Conservation (phyloP, 768 basidiomycete genomes). For the Suillus americanus region DNA sequence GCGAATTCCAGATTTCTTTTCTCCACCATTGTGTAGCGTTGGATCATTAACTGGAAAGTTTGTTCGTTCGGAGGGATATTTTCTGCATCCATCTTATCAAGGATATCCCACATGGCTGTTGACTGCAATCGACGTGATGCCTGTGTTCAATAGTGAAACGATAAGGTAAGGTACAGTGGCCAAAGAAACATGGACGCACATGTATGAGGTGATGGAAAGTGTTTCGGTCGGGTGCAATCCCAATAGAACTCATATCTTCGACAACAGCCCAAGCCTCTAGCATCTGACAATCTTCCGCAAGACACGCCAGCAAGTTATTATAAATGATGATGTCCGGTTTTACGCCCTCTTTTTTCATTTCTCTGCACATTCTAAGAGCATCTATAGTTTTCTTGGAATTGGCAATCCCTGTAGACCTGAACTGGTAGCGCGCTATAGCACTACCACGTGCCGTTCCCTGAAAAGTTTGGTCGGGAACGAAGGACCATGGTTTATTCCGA, state of each 20-base stretch:
- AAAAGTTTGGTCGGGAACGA: slow-evolving; percentile 23
- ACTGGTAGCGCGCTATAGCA: slow-evolving; percentile 31
- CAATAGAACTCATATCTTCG: slow-evolving; percentile 62
- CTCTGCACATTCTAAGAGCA: slow-evolving; percentile 32
- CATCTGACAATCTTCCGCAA: slow-evolving; percentile 41
- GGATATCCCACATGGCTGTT: slow-evolving; percentile 45
- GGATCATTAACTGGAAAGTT: slow-evolving; percentile 56
- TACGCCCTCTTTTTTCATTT: slow-evolving; percentile 59
- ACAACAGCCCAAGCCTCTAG: slow-evolving; percentile 63
- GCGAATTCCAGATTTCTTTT: slow-evolving; percentile 59
- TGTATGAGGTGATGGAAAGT: slow-evolving; percentile 61
- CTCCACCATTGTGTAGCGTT: slow-evolving; percentile 40
- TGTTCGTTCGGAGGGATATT: slow-evolving; percentile 48
- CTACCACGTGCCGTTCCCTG: slow-evolving; percentile 23
- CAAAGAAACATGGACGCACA: slow-evolving; percentile 37
- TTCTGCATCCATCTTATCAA: slow-evolving; percentile 55
- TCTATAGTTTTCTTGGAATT: slow-evolving; percentile 23
- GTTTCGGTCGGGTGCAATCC: slow-evolving; percentile 46
- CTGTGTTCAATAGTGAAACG: slow-evolving; percentile 33
- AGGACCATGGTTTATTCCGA: slow-evolving; percentile 28
- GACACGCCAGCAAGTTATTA: slow-evolving; percentile 52
- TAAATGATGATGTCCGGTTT: slow-evolving; percentile 58
- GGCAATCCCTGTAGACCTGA: slow-evolving; percentile 23
- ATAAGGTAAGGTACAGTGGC: neutral
- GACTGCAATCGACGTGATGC: slow-evolving; percentile 42